Conservation (phyloP, 805 yeast genomes). For the Monosporozyma aquatica region DNA sequence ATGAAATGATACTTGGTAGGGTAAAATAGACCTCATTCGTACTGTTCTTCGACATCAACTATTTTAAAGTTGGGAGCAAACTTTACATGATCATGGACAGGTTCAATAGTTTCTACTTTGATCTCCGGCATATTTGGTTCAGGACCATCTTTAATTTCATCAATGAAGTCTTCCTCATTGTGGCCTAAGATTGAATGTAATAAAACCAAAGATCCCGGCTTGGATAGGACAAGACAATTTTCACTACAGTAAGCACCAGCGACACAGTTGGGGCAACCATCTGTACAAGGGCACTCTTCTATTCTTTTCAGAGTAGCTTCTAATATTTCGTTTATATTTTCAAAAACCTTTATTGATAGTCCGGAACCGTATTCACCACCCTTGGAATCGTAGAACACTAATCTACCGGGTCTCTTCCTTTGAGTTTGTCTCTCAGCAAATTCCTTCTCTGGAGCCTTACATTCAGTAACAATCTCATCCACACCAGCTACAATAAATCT, state of each 20-base stretch:
- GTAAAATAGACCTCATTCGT: too few relatives aligned
- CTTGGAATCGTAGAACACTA: slow-evolving; percentile 73
- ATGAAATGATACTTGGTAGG: not conserved
- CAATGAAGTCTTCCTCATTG: slow-evolving; percentile 26
- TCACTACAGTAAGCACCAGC: slow-evolving; percentile 78
- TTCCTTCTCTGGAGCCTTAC: slow-evolving; percentile 96
- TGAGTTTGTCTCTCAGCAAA: slow-evolving; percentile 65
- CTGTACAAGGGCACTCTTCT: slow-evolving; percentile 56
- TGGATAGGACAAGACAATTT: slow-evolving; percentile 71
- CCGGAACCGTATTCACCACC: slow-evolving; percentile 82
- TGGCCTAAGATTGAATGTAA: slow-evolving; percentile 53
- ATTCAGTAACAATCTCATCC: slow-evolving; percentile 81
- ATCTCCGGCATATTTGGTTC: slow-evolving; percentile 67
- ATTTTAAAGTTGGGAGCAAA: slow-evolving; percentile 54
- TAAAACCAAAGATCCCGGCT: slow-evolving; percentile 71
- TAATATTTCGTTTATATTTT: slow-evolving; percentile 60
- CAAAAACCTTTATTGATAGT: slow-evolving; percentile 68
- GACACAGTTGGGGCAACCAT: slow-evolving; percentile 74
- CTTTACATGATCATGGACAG: slow-evolving; percentile 46
- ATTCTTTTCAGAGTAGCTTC: slow-evolving; percentile 50
- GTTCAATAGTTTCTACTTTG: slow-evolving; percentile 57
- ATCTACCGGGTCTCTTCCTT: slow-evolving; percentile 77
- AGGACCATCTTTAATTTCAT: slow-evolving; percentile 53
- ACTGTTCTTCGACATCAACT: slow-evolving; percentile 30
- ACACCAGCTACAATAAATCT: slow-evolving; percentile 60